Conservation (phyloP, 306 rosid species). For the Vigna radiata region DNA sequence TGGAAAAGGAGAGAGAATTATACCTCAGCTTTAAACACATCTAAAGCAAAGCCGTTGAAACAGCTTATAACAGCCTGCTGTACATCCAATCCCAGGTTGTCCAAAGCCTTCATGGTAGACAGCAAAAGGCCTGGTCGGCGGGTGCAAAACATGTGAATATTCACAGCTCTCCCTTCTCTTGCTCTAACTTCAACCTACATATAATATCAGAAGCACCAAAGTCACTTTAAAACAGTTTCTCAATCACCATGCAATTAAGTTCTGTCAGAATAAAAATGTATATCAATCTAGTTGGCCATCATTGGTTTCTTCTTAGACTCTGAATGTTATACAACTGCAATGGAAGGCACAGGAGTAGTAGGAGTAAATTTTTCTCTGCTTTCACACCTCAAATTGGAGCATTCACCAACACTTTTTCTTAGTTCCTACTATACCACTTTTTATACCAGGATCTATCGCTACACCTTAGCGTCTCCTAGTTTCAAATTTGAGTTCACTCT, state of each 20-base stretch:
- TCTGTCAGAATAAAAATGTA: not conserved
- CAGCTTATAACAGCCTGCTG: constrained; percentile 99
- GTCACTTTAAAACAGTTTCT: constrained; percentile 29
- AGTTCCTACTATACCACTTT: no score
- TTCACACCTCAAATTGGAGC: not conserved
- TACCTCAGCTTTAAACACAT: constrained; percentile 97
- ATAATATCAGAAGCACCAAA: constrained; percentile 37
- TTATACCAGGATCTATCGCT: not conserved
- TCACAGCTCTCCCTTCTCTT: constrained; percentile 93
- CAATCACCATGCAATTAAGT: constrained; percentile 8
- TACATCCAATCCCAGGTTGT: constrained; percentile 89
- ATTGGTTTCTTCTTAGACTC: no score
- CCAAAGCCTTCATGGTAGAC: constrained; percentile 90
- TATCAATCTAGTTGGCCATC: no score
- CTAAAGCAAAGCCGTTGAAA: constrained; percentile 97
- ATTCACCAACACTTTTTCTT: not conserved
- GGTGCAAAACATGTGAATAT: constrained; percentile 96
- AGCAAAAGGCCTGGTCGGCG: constrained; percentile 93
- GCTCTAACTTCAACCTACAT: constrained; percentile 87
- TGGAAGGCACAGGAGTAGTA: no score
- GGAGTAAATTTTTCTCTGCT: not conserved
- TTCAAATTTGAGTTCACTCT: constrained; percentile 1
- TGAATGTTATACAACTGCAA: no score
- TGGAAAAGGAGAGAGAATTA: constrained; percentile 33
- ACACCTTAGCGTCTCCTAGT: not conserved